Base-by-base conservation (phyloP, 2,329 filamentous ascomycete species). In the Scedosporium boydii region DNA sequence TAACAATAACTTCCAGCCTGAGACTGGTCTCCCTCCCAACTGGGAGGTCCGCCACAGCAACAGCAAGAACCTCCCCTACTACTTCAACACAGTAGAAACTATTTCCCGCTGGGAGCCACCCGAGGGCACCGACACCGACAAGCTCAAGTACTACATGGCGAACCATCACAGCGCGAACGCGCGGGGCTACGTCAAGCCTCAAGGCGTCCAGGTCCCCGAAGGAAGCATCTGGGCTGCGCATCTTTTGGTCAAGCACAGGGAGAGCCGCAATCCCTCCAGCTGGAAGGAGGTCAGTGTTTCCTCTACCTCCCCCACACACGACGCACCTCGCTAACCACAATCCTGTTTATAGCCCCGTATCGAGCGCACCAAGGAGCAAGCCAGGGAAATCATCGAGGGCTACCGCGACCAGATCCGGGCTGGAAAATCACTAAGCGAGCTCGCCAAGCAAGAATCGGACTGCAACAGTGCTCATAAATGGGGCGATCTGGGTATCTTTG, bases 41-140 rank as follows among this genome's bases (percentile, higher is more conserved):
- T 97, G 93, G 93, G 95, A 98, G 79, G 91, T 99, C 72, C 91
- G 95, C 75, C 91, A 96, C 79, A 96, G 91, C 76, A 96, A 97
- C 81, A 96, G 91, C 76, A 98, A 97, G 81, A 96, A 96, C 78
- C 88, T 98, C 42, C 95, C 95, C 44, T 99, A 99, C 82, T 99
- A 98, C 81, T 98, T 97, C 88, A 96, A 97, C 77, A 80, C 88
- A 56, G 79, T 78, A 68, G 90, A 91, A 66, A 93, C 93, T 75
- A 87, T 91, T 73, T 98, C 95, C 66, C 86, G 91, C 77, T 99
- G 95, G 95, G 95, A 98, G 73, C 93, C 95, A 3, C 95, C 95
- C 7, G 75, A 84, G 55, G 90, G 88, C 66, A 95, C 93, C 69
- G 91, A 99, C 77, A 90, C 90, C 63, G 92, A 97, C 69, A 91